Percentiles rank a stretch among this genome's conserved stretches.
These are phyloP conservation scores for Kitagawia praeruptora DNA, from an alignment of 129 eudicot genomes.

Conservation along the genomic window DNA sequence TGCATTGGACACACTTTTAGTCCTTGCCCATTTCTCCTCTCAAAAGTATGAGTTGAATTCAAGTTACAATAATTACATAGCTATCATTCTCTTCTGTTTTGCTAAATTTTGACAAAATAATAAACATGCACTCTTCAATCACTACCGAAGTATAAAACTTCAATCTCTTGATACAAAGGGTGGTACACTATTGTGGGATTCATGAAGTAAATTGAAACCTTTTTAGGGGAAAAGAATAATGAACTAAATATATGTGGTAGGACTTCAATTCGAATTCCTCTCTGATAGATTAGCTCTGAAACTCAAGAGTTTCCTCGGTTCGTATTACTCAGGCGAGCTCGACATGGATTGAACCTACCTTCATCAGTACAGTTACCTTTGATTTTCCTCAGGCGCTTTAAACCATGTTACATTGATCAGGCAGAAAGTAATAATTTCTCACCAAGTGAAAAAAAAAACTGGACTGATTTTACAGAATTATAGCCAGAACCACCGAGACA, in stretches of 20 bases:
- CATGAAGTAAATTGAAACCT: background rate
- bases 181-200: background rate
- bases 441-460: background rate
- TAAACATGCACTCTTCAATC: conserved; percentile 2
- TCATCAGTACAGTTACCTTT: background rate
- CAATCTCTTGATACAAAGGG: background rate
- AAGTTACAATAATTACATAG: conserved; percentile 10
- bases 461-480: conserved; percentile 10
- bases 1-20: background rate
- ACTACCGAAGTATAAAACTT: background rate
- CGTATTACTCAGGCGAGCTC: background rate
- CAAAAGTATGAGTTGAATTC: background rate
- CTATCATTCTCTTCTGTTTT: background rate
- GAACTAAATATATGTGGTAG: conserved; percentile 1
- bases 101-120: background rate
- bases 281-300: background rate
- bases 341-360: background rate
- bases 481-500: conserved; percentile 11
- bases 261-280: conserved; percentile 5
- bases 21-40: background rate
- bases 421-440: background rate
- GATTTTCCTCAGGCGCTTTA: background rate
- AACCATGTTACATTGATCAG: background rate
- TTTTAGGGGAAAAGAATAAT: conserved; percentile 5
- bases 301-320: background rate